phyloP scores from a whole-genome alignment of 768 basidiomycete species.

The Mycena venus region DNA sequence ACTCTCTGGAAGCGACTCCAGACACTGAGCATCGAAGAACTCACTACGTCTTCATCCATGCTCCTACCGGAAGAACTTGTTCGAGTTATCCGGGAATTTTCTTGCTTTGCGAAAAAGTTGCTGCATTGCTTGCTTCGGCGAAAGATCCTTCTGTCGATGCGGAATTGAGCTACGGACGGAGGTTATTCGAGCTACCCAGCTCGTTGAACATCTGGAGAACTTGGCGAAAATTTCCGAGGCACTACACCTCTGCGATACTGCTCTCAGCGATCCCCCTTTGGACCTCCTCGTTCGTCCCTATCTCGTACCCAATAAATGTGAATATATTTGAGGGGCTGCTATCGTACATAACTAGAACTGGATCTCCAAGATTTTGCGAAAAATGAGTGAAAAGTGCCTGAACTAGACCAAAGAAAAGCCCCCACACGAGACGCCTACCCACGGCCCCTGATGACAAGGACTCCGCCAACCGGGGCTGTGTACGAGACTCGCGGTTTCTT shows the following conservation, averaged over 20 bases:
- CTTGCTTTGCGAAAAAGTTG: slow-evolving; percentile 58
- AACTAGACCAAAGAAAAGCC: too few relatives aligned
- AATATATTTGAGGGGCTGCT: too few relatives aligned
- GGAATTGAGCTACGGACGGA: slow-evolving; percentile 75
- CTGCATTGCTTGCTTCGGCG: slow-evolving; percentile 58
- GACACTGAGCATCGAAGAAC: slow-evolving; percentile 70
- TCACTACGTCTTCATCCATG: slow-evolving; percentile 53
- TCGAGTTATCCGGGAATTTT: slow-evolving; percentile 64
- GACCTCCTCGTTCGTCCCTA: too few relatives aligned
- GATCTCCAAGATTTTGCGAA: too few relatives aligned
- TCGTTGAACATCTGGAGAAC: slow-evolving; percentile 64
- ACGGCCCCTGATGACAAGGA: too few relatives aligned
- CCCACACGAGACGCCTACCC: too few relatives aligned
- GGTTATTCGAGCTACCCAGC: slow-evolving; percentile 60
- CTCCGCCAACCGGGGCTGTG: too few relatives aligned
- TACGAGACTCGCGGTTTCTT: not conserved
- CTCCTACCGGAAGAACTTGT: slow-evolving; percentile 67
- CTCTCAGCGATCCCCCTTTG: slow-evolving; percentile 72
- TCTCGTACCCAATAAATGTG: too few relatives aligned
- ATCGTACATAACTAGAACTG: too few relatives aligned
- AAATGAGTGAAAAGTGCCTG: too few relatives aligned
- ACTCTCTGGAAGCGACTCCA: slow-evolving; percentile 71
- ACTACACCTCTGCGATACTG: slow-evolving; percentile 72
- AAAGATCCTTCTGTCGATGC: slow-evolving; percentile 59
- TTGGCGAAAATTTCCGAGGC: slow-evolving; percentile 68